A percentile compares a stretch with the other conserved stretches of the same genome.
phyloP scores from a whole-genome alignment of 176 grass and related monocot species.

The Eleusine indica region DNA sequence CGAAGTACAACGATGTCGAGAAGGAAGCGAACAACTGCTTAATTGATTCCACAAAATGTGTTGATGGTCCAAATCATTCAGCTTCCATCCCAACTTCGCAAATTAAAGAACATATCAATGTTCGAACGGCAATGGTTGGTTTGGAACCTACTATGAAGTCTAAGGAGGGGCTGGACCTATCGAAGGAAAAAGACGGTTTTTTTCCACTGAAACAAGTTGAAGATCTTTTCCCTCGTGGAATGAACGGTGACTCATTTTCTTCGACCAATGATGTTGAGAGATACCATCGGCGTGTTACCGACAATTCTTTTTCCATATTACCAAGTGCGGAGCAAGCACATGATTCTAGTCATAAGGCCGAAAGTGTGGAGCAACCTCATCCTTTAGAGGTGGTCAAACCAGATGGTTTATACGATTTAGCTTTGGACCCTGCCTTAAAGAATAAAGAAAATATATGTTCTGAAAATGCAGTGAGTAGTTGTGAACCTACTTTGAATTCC shows the following conservation, averaged over 20 bases:
- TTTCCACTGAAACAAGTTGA: constrained; percentile 19
- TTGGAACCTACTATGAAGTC: constrained; percentile 13
- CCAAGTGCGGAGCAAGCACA: not conserved
- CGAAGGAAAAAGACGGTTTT: not conserved
- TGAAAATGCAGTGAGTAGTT: not conserved
- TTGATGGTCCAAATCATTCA: constrained; percentile 23
- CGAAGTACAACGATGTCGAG: not conserved
- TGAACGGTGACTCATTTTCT: not conserved
- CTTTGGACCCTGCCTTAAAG: constrained; percentile 11
- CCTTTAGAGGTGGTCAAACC: not conserved
- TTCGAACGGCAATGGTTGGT: not conserved
- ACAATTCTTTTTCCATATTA: not conserved
- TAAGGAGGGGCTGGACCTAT: not conserved
- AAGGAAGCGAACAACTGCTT: constrained; percentile 13
- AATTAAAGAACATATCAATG: constrained; percentile 7
- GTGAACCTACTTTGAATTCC: constrained; percentile 5
- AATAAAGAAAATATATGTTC: not conserved
- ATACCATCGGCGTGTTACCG: not conserved
- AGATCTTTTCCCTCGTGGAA: constrained; percentile 2
- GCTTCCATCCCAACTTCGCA: constrained; percentile 19
- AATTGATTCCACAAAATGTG: not conserved
- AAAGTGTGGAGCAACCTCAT: not conserved
- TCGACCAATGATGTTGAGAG: constrained; percentile 28
- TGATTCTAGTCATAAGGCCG: not conserved
- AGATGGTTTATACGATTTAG: constrained; percentile 15